Conservation (phyloP, 352 stramenopile genomes). For the Pseudoperonospora humuli region DNA sequence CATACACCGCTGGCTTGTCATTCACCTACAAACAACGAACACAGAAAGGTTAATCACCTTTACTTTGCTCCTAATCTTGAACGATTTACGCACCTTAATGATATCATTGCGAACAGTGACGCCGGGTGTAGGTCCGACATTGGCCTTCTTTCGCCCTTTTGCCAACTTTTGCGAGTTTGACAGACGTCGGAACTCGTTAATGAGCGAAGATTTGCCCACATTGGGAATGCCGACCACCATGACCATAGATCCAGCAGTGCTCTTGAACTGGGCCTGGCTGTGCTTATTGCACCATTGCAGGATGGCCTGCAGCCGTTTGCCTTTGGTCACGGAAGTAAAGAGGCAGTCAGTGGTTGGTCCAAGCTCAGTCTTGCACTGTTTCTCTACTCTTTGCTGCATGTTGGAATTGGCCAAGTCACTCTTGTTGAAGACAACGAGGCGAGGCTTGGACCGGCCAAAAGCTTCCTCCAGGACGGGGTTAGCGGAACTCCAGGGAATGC, state of each 20-base stretch:
- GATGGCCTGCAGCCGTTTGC: constrained; percentile 66
- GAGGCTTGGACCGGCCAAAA: constrained; percentile 69
- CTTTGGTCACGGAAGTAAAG: constrained; percentile 76
- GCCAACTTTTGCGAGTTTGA: constrained; percentile 67
- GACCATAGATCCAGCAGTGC: constrained; percentile 78
- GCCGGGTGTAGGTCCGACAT: constrained; percentile 73
- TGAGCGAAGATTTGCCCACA: constrained; percentile 87
- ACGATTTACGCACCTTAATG: constrained; percentile 56
- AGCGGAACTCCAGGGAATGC: constrained; percentile 76
- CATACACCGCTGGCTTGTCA: constrained; percentile 79
- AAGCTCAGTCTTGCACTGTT: constrained; percentile 39
- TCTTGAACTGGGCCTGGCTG: constrained; percentile 76
- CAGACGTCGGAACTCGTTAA: constrained; percentile 78
- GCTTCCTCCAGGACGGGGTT: constrained; percentile 75
- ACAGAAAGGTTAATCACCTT: constrained; percentile 6
- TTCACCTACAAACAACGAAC: constrained; percentile 46
- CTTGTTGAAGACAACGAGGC: constrained; percentile 85
- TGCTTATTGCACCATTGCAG: constrained; percentile 72
- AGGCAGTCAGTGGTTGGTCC: constrained; percentile 39
- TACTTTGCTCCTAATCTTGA: neutral
- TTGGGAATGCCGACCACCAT: constrained; percentile 88
- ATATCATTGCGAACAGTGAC: constrained; percentile 84
- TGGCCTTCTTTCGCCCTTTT: constrained; percentile 74
- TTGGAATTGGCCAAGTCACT: constrained; percentile 81
- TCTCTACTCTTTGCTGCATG: constrained; percentile 68